Evolutionary conservation across 23 red algal genomes (phyloP).

Genomic region (Gracilaria caudata): DNA sequence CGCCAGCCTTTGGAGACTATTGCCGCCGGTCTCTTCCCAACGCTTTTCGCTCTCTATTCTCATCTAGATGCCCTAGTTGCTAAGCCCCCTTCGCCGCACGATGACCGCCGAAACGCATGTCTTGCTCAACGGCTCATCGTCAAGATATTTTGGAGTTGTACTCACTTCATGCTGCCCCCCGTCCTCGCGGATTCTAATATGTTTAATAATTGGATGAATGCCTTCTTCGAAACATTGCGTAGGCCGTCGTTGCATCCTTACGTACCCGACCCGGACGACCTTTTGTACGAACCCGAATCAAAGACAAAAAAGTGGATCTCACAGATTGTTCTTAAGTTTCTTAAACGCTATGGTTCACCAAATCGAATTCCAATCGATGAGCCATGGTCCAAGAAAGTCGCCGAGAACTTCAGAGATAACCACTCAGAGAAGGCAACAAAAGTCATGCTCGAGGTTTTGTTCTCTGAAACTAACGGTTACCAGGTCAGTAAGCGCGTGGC

Average conservation of each 20-base stretch:
- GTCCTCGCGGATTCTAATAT: slow-evolving; percentile 25
- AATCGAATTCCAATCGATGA: slow-evolving; percentile 58
- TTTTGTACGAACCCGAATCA: slow-evolving; percentile 51
- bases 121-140: slow-evolving; percentile 59
- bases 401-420: slow-evolving; percentile 41
- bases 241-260: slow-evolving; percentile 24
- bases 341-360: slow-evolving; percentile 65
- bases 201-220: slow-evolving; percentile 49
- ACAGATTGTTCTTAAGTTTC: slow-evolving; percentile 62
- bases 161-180: slow-evolving; percentile 68
- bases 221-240: slow-evolving; percentile 45
- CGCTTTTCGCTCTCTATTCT: slow-evolving; percentile 45
- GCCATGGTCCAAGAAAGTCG: slow-evolving; percentile 40
- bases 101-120: slow-evolving; percentile 33
- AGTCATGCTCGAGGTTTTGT: slow-evolving; percentile 61
- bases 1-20: slow-evolving; percentile 66
- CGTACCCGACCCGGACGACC: slow-evolving; percentile 38
- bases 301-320: slow-evolving; percentile 78
- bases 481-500: slow-evolving; percentile 69
- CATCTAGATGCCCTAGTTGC: slow-evolving; percentile 58
- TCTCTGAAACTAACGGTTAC: slow-evolving; percentile 35
- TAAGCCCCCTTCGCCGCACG: slow-evolving; percentile 20
- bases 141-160: slow-evolving; percentile 74
- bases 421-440: slow-evolving; percentile 51
- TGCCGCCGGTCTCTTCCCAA: slow-evolving; percentile 62